Base-by-base conservation (phyloP, 192 early-diverging fungal genomes). In the Podila minutissima region DNA sequence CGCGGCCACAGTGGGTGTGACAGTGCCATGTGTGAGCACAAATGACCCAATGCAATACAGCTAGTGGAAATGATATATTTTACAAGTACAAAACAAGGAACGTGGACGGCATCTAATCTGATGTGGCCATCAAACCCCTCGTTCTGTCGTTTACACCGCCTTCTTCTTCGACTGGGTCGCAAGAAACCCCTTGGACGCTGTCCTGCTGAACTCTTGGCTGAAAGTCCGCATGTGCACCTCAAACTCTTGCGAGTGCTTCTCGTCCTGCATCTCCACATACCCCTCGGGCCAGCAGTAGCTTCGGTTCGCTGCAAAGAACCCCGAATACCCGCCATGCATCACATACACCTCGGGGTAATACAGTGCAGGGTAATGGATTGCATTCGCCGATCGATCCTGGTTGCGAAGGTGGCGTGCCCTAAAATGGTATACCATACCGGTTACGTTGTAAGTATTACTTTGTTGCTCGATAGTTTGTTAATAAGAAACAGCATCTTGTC, bases 331-430 rank as follows among this genome's bases (percentile, higher is more conserved):
- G 33, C 95, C 95, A 64, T 94, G 76, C 61, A 97, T 88, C 22
- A 97, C 89, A 79, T 95, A 97, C 41, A 97, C 85, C 70, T 96
- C 92, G 12, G 95, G 94, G 82, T 95, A 97, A 62, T 92, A 84
- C 67, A 97, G 77, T 28, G 89, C 67, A 28, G 95, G 95, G 78
- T 97, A 97, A 46, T 83, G 71, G 17, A 86, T 66, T 59, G 87
- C 75, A 74, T 97, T 97, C 59, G 87, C 70, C 22, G 89, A 85
- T 57, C 95, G 88, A 78, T 97, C 95, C 50, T 89, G 87, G 19
- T 86, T 91, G 57, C 95, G 88, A 59, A 97, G 82, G 64, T 91
- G 87, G 49, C 89, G 84, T 11, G 94, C 95, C 89, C 91, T 87
- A 59, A 82, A 55, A 17, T 7, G 11, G 28, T 13, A 24, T 53